Evolutionary conservation across 2,329 filamentous ascomycete genomes (phyloP), one percentile per base, ranked within the genome.

Genomic region (Emericellopsis atlantica): DNA sequence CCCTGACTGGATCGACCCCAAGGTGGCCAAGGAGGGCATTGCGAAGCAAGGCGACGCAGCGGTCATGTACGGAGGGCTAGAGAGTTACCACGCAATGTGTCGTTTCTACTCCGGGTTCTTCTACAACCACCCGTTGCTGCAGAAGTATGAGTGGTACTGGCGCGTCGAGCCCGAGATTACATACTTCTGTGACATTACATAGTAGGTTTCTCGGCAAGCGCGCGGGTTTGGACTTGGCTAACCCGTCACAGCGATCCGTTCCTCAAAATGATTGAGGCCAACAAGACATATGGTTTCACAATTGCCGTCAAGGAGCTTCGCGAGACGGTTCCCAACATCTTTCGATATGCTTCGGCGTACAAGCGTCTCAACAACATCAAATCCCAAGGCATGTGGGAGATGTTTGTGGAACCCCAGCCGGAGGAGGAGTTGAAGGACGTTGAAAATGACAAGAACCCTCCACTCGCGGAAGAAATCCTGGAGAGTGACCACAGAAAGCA

Each of bases 61-160:
- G 37, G 94, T 98, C 69, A 98, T 98, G 92, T 98, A 96, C 59
- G 92, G 92, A 59, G 92, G 92, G 37, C 82, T 98, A 72, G 92
- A 96, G 62, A 95, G 89, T 64, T 98, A 98, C 58, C 92, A 98
- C 56, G 83, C 93, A 64, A 98, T 98, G 92, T 98, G 92, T 60
- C 79, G 92, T 51, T 98, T 98, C 70, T 98, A 98, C 66, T 98
- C 92, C 47, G 92, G 90, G 35, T 92, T 93, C 65, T 98, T 98
- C 66, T 98, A 92, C 71, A 95, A 95, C 61, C 92, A 98, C 58
- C 84, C 89, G 48, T 76, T 96, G 29, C 75, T 98, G 36, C 76
- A 84, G 57, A 96, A 96, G 64, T 98, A 96, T 65, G 88, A 96
- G 58, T 98, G 92, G 92, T 98, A 98, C 70, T 98, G 92, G 92